These are phyloP conservation scores for Saturnispora dispora DNA, from an alignment of 805 yeast genomes.

Conservation along the genomic window DNA sequence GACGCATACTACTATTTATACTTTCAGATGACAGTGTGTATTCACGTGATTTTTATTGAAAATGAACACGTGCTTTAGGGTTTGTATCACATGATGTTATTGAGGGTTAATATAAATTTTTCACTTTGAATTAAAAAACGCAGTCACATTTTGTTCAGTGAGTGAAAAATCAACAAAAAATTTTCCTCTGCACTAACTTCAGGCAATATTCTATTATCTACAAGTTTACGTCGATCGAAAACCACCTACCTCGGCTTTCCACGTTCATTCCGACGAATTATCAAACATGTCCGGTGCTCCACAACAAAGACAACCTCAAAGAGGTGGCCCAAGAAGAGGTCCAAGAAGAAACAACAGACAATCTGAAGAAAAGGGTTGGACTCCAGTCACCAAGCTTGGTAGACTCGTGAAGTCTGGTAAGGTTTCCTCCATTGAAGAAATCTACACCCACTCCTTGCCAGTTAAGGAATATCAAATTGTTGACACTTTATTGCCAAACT, in stretches of 20 bases:
- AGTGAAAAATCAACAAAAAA: neutral
- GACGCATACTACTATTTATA: too few relatives aligned
- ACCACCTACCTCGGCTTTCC: slow-evolving; percentile 66
- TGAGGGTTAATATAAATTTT: neutral
- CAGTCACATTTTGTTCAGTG: neutral
- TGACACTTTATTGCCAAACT: slow-evolving; percentile 90
- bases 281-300: slow-evolving; percentile 36
- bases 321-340: slow-evolving; percentile 55
- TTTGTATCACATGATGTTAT: neutral
- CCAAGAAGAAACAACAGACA: slow-evolving; percentile 60
- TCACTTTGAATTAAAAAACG: neutral
- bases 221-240: slow-evolving; percentile 44
- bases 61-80: neutral
- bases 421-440: slow-evolving; percentile 92
- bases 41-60: too few relatives aligned
- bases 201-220: slow-evolving; percentile 1
- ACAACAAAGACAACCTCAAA: slow-evolving; percentile 25
- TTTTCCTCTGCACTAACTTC: neutral
- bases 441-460: slow-evolving; percentile 98
- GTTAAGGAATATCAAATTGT: slow-evolving; percentile 99
- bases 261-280: slow-evolving; percentile 50
- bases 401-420: slow-evolving; percentile 99
- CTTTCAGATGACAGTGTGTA: too few relatives aligned
- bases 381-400: slow-evolving; percentile 99
- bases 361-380: slow-evolving; percentile 98